phyloP scores from a whole-genome alignment of 306 rosid species.

The Pachyrhizus erosus region DNA sequence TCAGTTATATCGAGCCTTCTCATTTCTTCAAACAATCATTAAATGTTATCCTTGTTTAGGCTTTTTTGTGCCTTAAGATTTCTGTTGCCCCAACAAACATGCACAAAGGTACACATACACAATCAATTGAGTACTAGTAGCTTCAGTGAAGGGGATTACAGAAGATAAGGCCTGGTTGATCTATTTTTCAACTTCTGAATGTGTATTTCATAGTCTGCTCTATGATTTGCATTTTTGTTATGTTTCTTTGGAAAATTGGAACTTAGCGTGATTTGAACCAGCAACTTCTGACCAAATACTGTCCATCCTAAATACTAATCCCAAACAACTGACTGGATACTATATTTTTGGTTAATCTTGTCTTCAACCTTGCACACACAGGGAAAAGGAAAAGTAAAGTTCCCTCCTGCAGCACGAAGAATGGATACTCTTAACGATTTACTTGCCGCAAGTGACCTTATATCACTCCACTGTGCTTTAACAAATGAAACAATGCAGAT shows the following conservation, averaged over 20 bases:
- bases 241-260: constrained; percentile 16
- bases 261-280: constrained; percentile 28
- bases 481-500: constrained; percentile 93
- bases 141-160: background rate
- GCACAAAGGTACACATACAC: background rate
- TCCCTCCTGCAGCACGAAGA: constrained; percentile 92
- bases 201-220: background rate
- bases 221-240: constrained; percentile 15
- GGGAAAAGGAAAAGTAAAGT: constrained; percentile 70
- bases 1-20: no score
- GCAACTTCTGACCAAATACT: background rate
- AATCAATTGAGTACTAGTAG: background rate
- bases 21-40: background rate
- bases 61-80: constrained; percentile 5
- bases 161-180: background rate
- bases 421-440: constrained; percentile 99
- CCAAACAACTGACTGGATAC: constrained; percentile 15
- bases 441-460: constrained; percentile 95
- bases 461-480: constrained; percentile 93
- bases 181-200: background rate
- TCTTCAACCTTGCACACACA: constrained; percentile 39
- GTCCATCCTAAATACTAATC: constrained; percentile 19
- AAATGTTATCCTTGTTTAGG: constrained; percentile 1
- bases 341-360: constrained; percentile 39
- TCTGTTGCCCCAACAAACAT: background rate